Evolutionary conservation across 805 yeast species (phyloP).

Genomic region (Sugiyamaella boreocaroliniensis): DNA sequence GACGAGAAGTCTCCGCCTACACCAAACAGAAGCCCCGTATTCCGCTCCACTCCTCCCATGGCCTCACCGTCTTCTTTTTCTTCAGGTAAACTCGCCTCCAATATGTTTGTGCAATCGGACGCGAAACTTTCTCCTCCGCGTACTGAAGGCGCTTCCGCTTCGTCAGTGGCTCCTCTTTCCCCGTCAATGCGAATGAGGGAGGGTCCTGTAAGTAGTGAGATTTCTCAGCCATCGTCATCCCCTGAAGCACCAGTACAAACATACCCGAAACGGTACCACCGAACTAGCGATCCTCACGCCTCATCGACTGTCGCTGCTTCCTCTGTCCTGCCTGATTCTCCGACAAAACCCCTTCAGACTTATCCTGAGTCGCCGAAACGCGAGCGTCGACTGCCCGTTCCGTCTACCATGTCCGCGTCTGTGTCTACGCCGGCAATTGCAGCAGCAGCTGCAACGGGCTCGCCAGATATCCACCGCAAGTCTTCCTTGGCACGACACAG

Average conservation of each 20-base stretch:
- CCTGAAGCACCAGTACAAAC: no score
- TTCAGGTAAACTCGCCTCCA: slow-evolving; percentile 5
- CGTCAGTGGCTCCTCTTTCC: not conserved
- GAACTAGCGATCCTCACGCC: no score
- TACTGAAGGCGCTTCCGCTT: not conserved
- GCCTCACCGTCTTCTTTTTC: not conserved
- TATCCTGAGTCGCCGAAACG: no score
- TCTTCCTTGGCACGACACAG: slow-evolving; percentile 17
- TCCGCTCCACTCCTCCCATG: not conserved
- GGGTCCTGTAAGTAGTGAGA: no score
- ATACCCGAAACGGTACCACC: no score
- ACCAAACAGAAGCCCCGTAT: slow-evolving; percentile 6
- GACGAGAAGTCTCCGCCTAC: slow-evolving; percentile 9
- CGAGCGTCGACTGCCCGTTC: no score
- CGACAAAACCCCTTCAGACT: no score
- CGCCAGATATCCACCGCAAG: slow-evolving; percentile 4
- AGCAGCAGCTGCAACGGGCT: not conserved
- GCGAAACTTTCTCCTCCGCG: not conserved
- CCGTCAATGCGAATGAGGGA: no score
- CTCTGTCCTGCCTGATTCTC: no score
- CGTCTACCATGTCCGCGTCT: not conserved
- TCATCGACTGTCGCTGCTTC: no score
- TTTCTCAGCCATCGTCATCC: no score
- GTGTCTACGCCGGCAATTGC: not conserved
- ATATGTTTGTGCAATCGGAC: slow-evolving; percentile 8